phyloP scores from a whole-genome alignment of 768 basidiomycete species.

The Boletus barrowsii region DNA sequence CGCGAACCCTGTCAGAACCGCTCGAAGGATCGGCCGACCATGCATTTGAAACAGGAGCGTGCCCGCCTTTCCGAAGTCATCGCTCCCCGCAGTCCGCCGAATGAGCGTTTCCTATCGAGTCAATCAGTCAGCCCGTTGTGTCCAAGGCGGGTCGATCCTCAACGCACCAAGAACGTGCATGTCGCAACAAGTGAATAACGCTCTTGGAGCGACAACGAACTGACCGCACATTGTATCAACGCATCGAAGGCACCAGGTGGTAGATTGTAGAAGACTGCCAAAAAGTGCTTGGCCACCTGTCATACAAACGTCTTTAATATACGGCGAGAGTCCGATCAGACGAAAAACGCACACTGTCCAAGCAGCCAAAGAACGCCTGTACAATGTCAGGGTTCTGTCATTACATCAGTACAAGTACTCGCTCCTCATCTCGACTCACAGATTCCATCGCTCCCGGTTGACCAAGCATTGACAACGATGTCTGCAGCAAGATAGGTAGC shows the following conservation, averaged over 20 bases:
- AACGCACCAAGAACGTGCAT: constrained; percentile 75
- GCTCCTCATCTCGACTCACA: constrained; percentile 39
- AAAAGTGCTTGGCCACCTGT: constrained; percentile 56
- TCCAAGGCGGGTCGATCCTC: background rate
- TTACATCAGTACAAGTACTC: constrained; percentile 6
- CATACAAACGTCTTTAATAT: background rate
- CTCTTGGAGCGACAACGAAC: constrained; percentile 70
- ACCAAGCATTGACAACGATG: constrained; percentile 51
- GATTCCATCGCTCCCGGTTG: constrained; percentile 65
- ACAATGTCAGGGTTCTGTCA: constrained; percentile 87
- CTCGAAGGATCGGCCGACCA: constrained; percentile 68
- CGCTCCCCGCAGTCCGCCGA: constrained; percentile 58
- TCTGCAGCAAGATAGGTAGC: constrained; percentile 57
- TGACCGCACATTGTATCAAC: constrained; percentile 66
- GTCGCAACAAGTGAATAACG: constrained; percentile 82
- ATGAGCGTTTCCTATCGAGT: constrained; percentile 55
- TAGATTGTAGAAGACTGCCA: constrained; percentile 56
- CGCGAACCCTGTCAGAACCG: constrained; percentile 77
- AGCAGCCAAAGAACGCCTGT: constrained; percentile 82
- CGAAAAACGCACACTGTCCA: constrained; percentile 60
- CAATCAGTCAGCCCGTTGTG: background rate
- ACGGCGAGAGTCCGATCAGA: background rate
- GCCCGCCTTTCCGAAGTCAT: constrained; percentile 56
- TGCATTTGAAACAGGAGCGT: constrained; percentile 48
- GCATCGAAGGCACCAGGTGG: constrained; percentile 62